Evolutionary conservation across 805 yeast genomes (phyloP).

Genomic region (Cyberlindnera mycetangii): DNA sequence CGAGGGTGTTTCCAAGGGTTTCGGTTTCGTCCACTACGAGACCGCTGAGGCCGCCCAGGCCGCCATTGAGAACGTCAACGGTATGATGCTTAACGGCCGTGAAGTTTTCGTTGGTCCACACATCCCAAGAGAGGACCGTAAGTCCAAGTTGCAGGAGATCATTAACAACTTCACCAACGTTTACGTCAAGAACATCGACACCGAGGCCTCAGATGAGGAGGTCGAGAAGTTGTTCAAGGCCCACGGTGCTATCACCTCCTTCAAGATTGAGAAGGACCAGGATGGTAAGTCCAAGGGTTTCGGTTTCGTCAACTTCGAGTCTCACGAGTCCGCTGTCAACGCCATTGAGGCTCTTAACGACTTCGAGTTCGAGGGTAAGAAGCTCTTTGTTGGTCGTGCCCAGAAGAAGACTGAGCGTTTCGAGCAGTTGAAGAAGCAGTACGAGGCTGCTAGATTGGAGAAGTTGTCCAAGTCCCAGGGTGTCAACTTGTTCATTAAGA

Average conservation of each 20-base stretch:
- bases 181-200: constrained; percentile 85
- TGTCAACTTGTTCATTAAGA: constrained; percentile 94
- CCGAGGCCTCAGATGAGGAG: constrained; percentile 66
- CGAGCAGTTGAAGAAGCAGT: constrained; percentile 92
- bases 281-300: constrained; percentile 93
- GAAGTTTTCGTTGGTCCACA: constrained; percentile 96
- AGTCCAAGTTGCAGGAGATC: constrained; percentile 84
- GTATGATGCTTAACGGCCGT: constrained; percentile 95
- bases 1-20: constrained; percentile 88
- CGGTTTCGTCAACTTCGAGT: constrained; percentile 89
- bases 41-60: constrained; percentile 87
- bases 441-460: constrained; percentile 89
- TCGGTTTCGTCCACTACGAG: constrained; percentile 97
- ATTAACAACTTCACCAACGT: constrained; percentile 94
- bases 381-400: constrained; percentile 94
- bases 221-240: constrained; percentile 69
- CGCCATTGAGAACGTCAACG: constrained; percentile 96
- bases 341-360: constrained; percentile 93
- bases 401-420: constrained; percentile 98
- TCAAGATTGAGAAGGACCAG: constrained; percentile 70
- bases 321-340: constrained; percentile 82
- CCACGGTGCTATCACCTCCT: constrained; percentile 80
- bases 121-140: constrained; percentile 89
- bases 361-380: constrained; percentile 79
- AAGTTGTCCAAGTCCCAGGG: constrained; percentile 94